Conservation (phyloP, 73 alveolate species). For the Uronychia binucleata region DNA sequence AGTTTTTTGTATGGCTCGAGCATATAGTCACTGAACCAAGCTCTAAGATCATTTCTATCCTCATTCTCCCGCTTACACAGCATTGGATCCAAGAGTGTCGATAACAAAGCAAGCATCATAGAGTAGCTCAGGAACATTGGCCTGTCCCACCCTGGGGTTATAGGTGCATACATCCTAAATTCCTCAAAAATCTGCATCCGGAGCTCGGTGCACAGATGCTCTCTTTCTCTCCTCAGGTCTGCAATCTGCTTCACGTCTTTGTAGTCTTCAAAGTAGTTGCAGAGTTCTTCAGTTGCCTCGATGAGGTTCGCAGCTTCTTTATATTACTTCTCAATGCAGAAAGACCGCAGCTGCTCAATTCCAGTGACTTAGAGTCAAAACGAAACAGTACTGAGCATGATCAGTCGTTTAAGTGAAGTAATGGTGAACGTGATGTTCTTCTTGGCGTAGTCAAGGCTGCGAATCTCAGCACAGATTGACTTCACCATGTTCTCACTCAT, state of each 20-base stretch:
- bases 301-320: conserved; percentile 93
- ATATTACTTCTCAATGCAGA: conserved; percentile 84
- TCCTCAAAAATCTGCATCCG: conserved; percentile 79
- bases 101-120: conserved; percentile 87
- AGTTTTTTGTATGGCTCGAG: conserved; percentile 85
- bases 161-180: conserved; percentile 45
- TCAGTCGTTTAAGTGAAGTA: conserved; percentile 90
- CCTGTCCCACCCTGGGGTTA: conserved; percentile 64
- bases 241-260: conserved; percentile 81
- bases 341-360: conserved; percentile 87
- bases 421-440: conserved; percentile 91
- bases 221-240: conserved; percentile 82
- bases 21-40: conserved; percentile 83
- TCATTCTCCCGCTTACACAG: conserved; percentile 46
- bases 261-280: conserved; percentile 89
- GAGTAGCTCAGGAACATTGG: conserved; percentile 68
- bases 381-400: conserved; percentile 70
- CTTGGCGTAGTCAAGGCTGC: conserved; percentile 95
- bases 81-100: conserved; percentile 87
- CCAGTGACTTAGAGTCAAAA: conserved; percentile 73
- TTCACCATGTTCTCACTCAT: conserved; percentile 90
- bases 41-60: conserved; percentile 58
- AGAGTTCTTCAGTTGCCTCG: conserved; percentile 92
- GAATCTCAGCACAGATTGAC: conserved; percentile 93
- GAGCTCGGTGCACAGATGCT: conserved; percentile 76